Evolutionary conservation across 352 stramenopile species (phyloP), one percentile per base, ranked within the genome.

Genomic region (Blastocystis sp.): DNA sequence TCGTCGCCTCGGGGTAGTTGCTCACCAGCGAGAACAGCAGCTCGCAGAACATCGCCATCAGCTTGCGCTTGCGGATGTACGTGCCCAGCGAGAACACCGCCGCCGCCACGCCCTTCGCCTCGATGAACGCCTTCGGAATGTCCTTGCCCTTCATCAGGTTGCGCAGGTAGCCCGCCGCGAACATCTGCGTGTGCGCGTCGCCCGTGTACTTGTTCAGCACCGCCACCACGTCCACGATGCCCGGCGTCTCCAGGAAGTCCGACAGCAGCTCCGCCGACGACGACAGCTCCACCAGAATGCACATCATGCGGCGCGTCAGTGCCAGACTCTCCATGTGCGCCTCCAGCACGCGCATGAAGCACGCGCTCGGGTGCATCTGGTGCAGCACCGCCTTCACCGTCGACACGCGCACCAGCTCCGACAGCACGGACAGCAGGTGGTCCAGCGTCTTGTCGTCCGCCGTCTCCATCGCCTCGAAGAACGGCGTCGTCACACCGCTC

Each of bases 41-140:
- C 55, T 85, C 74, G 61, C 74, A 85, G 74, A 85, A 85, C 31
- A 63, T 69, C 55, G 41, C 50, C 74, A 85, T 85, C 50, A 85
- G 37, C 33, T 62, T 85, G 21, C 50, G 74, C 74, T 85, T 85
- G 45, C 50, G 74, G 24, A 85, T 1, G 31, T 85, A 85, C 35
- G 74, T 69, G 6, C 13, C 51, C 51, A 85, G 61, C 10, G 74
- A 85, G 6, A 39, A 67, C n/a, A 85, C 74, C 21, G 55, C 50
- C 45, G 74, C 55, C 13, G 74, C 39, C 10, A 85, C 4, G 1
- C 74, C 74, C 74, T 85, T 85, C 16, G 45, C 55, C 21, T 21
- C 3, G 13, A 85, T 12, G 33, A 85, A 85, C 51, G 35, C 26
- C 51, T 85, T 29, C 19, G 41, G 41, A 39, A 85, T 69, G 51